A percentile compares a stretch with the other conserved stretches of the same genome.
phyloP scores from a whole-genome alignment of 768 basidiomycete species.

The Cystofilobasidium capitatum region DNA sequence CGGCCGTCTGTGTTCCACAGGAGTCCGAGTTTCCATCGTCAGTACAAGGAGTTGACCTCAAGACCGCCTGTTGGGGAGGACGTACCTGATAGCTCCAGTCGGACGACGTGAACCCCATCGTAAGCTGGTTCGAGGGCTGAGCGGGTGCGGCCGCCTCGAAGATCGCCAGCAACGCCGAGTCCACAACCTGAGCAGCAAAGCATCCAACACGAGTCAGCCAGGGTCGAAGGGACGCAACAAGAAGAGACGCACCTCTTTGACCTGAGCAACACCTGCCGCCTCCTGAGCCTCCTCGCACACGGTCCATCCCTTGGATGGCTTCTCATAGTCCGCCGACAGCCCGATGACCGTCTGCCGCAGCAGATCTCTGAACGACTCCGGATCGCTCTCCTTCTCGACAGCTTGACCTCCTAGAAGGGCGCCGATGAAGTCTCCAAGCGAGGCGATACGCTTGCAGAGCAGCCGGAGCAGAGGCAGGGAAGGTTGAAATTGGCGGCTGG shows the following conservation, averaged over 20 bases:
- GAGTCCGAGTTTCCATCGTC: too few species aligned
- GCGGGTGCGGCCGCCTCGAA: not conserved
- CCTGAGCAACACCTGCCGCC: not conserved
- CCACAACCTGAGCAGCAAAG: not conserved
- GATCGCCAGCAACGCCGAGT: constrained; percentile 12
- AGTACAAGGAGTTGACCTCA: too few species aligned
- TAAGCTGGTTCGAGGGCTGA: constrained; percentile 21
- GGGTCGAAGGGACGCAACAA: too few species aligned
- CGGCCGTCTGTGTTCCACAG: not conserved
- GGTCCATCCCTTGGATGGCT: not conserved
- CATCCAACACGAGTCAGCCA: not conserved
- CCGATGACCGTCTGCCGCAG: constrained; percentile 4
- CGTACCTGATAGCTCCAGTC: constrained; percentile 1
- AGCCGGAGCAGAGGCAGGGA: too few species aligned
- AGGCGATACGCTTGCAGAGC: too few species aligned
- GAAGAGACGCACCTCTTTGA: constrained; percentile 2
- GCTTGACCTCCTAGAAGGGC: not conserved
- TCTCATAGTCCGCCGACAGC: not conserved
- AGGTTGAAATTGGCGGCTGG: too few species aligned
- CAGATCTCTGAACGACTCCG: not conserved
- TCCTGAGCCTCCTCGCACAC: not conserved
- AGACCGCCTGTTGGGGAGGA: too few species aligned
- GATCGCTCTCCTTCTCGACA: not conserved
- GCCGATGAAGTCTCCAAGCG: not conserved
- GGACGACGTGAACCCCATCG: constrained; percentile 17